Evolutionary conservation across 495 filamentous ascomycete species (phyloP).

Genomic region (Halenospora varia): DNA sequence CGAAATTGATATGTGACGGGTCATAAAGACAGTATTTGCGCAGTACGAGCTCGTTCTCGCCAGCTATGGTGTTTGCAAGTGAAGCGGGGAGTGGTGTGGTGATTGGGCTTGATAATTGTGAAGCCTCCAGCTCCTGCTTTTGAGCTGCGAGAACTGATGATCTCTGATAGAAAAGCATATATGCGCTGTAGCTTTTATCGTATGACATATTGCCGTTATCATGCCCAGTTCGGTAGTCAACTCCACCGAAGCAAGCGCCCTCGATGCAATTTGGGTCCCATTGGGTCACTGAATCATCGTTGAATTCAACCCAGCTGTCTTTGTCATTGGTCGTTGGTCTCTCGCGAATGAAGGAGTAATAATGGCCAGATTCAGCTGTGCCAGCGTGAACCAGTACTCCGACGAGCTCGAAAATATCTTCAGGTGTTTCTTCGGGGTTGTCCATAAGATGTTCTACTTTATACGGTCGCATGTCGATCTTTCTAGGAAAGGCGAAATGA

Average conservation of each 20-base stretch:
- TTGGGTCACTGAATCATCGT: constrained; percentile 73
- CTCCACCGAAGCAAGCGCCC: constrained; percentile 76
- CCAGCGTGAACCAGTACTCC: constrained; percentile 91
- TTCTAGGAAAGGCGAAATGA: constrained; percentile 78
- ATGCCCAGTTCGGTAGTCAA: constrained; percentile 45
- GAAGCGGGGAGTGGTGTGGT: constrained; percentile 51
- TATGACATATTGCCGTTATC: constrained; percentile 40
- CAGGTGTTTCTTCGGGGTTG: constrained; percentile 41
- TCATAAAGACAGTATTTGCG: constrained; percentile 81
- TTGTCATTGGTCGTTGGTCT: constrained; percentile 51
- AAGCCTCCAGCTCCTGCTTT: constrained; percentile 33
- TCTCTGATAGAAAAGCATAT: constrained; percentile 97
- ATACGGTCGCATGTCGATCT: constrained; percentile 88
- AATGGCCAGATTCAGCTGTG: constrained; percentile 92
- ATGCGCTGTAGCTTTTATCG: constrained; percentile 80
- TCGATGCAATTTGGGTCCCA: constrained; percentile 75
- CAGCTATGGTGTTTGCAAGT: constrained; percentile 57
- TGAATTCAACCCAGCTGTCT: constrained; percentile 83
- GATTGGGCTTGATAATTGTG: constrained; percentile 40
- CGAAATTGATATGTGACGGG: constrained; percentile 63
- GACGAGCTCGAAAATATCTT: constrained; percentile 86
- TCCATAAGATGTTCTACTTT: constrained; percentile 82
- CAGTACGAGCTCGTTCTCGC: constrained; percentile 69
- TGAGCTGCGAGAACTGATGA: constrained; percentile 57
- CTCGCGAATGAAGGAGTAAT: constrained; percentile 92